Evolutionary conservation across 495 filamentous ascomycete species (phyloP).

Genomic region (Cairneyella variabilis): DNA sequence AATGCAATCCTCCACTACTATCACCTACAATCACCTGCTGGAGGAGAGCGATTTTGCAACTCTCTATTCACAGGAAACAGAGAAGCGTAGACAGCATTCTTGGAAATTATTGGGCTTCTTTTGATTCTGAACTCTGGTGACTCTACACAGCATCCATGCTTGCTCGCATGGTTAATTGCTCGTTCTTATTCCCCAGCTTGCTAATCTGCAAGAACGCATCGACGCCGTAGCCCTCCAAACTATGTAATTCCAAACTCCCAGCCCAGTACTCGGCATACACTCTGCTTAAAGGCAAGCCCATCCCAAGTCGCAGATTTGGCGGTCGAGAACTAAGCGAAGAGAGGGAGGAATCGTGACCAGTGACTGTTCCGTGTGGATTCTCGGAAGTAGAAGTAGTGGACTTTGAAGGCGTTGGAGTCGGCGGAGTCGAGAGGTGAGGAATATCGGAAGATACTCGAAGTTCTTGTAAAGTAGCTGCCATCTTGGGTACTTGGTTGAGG

Average conservation of each 20-base stretch:
- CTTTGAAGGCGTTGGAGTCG: too few relatives aligned
- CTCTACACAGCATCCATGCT: slow-evolving; percentile 87
- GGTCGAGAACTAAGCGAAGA: slow-evolving; percentile 73
- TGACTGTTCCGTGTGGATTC: neutral
- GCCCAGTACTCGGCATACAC: slow-evolving; percentile 99
- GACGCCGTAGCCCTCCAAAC: slow-evolving; percentile 93
- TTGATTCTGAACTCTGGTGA: too few relatives aligned
- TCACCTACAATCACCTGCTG: too few relatives aligned
- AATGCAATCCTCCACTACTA: too few relatives aligned
- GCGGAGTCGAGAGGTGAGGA: neutral
- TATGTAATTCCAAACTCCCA: slow-evolving; percentile 86
- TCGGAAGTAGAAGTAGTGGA: slow-evolving; percentile 58
- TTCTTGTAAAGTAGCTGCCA: slow-evolving; percentile 95
- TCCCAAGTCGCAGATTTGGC: slow-evolving; percentile 84
- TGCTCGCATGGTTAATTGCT: slow-evolving; percentile 85
- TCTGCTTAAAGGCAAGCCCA: slow-evolving; percentile 89
- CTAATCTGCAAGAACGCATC: slow-evolving; percentile 97
- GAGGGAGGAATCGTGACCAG: slow-evolving; percentile 48
- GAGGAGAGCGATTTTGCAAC: too few relatives aligned
- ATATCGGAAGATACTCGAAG: slow-evolving; percentile 35
- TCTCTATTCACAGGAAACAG: too few relatives aligned
- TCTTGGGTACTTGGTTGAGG: slow-evolving; percentile 78
- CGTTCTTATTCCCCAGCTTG: slow-evolving; percentile 97
- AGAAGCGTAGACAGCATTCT: too few relatives aligned
- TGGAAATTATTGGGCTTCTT: too few relatives aligned